These are phyloP conservation scores for Heliophila coronopifolia DNA, from an alignment of 441 rosid species.

Conservation along the genomic window DNA sequence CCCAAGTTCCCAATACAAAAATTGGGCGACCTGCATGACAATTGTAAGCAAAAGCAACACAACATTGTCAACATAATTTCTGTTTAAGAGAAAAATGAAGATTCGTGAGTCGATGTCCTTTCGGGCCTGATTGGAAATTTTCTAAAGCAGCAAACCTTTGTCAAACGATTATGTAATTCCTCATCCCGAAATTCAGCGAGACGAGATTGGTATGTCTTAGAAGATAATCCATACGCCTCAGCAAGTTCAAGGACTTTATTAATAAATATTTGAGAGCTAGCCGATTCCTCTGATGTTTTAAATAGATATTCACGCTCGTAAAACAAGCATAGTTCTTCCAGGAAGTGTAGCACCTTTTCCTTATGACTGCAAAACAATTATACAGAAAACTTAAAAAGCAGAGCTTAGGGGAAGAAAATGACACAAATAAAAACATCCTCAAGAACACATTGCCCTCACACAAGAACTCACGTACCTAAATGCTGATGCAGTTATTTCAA, in stretches of 20 bases:
- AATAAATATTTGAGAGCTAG: constrained; percentile 45
- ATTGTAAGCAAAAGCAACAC: constrained; percentile 20
- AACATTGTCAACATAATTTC: constrained; percentile 17
- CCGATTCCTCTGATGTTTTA: constrained; percentile 43
- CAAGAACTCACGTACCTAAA: constrained; percentile 56
- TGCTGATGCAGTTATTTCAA: constrained; percentile 57
- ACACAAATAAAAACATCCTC: constrained; percentile 5
- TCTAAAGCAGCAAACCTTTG: constrained; percentile 44
- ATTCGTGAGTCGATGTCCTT: not conserved
- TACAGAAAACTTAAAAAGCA: constrained; percentile 17
- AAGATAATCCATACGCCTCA: constrained; percentile 59
- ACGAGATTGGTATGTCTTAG: constrained; percentile 49
- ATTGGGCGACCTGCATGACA: constrained; percentile 57
- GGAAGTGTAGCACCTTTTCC: constrained; percentile 59
- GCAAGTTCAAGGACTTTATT: constrained; percentile 69
- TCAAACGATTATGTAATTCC: constrained; percentile 40
- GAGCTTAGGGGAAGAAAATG: constrained; percentile 3
- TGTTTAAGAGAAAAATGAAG: constrained; percentile 13
- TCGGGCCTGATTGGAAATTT: constrained; percentile 14
- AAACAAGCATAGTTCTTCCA: constrained; percentile 69
- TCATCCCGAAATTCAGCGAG: constrained; percentile 45
- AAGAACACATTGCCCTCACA: constrained; percentile 10
- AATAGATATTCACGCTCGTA: constrained; percentile 58
- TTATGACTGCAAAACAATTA: constrained; percentile 57
- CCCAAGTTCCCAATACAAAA: constrained; percentile 58